phyloP scores from a whole-genome alignment of 148 eudicot genomes.

The Rhododendron henanense region DNA sequence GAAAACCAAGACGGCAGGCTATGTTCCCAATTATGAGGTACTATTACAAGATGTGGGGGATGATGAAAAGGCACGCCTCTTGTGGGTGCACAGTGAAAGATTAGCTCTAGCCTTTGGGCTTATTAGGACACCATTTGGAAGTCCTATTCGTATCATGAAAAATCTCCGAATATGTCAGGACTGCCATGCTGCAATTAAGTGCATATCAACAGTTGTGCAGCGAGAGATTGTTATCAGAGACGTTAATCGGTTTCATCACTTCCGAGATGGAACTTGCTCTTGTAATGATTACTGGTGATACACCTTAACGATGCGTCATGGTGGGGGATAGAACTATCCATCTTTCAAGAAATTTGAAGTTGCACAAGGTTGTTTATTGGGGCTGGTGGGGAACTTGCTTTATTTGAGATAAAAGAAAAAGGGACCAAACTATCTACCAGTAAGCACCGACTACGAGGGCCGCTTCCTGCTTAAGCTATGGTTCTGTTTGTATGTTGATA shows the following conservation, averaged over 20 bases:
- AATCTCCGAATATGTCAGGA: neutral
- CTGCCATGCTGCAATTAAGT: neutral
- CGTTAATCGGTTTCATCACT: neutral
- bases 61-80: slow-evolving; percentile 63
- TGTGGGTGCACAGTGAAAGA: slow-evolving; percentile 93
- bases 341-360: neutral
- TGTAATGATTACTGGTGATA: neutral
- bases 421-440: neutral
- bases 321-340: neutral
- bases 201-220: neutral
- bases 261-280: neutral
- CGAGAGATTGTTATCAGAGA: neutral
- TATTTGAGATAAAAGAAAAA: neutral
- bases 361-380: neutral
- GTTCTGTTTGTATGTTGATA: too few relatives aligned
- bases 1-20: slow-evolving; percentile 50
- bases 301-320: neutral
- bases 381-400: neutral
- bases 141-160: slow-evolving; percentile 66
- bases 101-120: slow-evolving; percentile 81
- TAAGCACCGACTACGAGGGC: too few relatives aligned
- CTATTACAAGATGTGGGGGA: slow-evolving; percentile 74
- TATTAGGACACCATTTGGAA: slow-evolving; percentile 47
- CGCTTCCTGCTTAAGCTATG: too few relatives aligned
- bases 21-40: slow-evolving; percentile 50